A percentile compares a stretch with the other conserved stretches of the same genome.
Evolutionary conservation across 2,329 filamentous ascomycete species (phyloP).

Genomic region (Helotiales sp.): DNA sequence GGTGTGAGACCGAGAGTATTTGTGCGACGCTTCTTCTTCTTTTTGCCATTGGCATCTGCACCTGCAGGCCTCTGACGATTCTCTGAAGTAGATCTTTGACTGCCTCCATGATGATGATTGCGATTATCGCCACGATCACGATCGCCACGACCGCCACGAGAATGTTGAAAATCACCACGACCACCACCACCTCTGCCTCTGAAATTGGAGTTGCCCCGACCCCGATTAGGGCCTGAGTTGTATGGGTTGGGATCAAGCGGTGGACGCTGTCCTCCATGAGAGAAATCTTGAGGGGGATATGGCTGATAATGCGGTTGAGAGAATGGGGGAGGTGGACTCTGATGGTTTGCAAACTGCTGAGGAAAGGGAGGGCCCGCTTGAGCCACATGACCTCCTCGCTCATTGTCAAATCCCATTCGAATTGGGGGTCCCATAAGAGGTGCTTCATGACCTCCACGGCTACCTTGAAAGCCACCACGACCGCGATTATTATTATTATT

Average conservation of each 20-base stretch:
- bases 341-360: conserved; percentile 44
- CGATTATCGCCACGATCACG: conserved; percentile 42
- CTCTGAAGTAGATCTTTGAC: conserved; percentile 39
- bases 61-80: conserved; percentile 56
- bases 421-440: conserved; percentile 60
- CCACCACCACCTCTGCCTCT: conserved; percentile 46
- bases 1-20: conserved; percentile 76
- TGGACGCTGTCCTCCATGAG: conserved; percentile 42
- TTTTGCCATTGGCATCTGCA: conserved; percentile 47
- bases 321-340: conserved; percentile 40
- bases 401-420: conserved; percentile 58
- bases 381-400: conserved; percentile 49
- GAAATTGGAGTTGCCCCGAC: conserved; percentile 45
- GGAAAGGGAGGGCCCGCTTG: conserved; percentile 53
- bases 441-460: conserved; percentile 49
- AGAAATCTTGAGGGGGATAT: conserved; percentile 47
- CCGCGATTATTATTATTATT: conserved; percentile 41
- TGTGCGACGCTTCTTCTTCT: conserved; percentile 74
- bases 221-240: conserved; percentile 46
- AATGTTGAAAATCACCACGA: conserved; percentile 48
- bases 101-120: conserved; percentile 36
- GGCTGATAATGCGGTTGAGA: conserved; percentile 45
- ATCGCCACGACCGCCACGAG: conserved; percentile 42
- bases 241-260: conserved; percentile 44
- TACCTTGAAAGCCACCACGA: conserved; percentile 46